Conservation (phyloP, 1,284 basidiomycete species). For the Chiua sp. region DNA sequence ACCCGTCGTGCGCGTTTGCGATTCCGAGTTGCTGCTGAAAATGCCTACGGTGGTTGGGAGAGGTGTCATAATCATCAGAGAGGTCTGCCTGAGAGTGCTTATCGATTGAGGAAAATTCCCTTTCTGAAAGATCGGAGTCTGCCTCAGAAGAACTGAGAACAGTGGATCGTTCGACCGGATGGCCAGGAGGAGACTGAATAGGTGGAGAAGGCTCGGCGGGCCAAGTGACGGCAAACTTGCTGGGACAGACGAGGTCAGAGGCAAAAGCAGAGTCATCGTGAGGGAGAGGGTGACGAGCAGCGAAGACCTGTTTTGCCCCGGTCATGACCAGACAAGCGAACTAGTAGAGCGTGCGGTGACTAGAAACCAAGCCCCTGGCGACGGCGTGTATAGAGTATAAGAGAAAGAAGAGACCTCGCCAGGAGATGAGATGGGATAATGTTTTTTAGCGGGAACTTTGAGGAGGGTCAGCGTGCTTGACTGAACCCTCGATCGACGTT, state of each 20-base stretch:
- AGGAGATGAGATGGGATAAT: slow-evolving; percentile 27
- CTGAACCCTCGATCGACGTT: slow-evolving; percentile 39
- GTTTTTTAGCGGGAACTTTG: slow-evolving; percentile 21
- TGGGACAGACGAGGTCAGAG: slow-evolving; percentile 47
- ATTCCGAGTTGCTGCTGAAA: slow-evolving; percentile 32
- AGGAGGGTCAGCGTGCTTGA: slow-evolving; percentile 15
- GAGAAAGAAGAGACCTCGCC: slow-evolving; percentile 30
- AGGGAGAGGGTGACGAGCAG: slow-evolving; percentile 31
- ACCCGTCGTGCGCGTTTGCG: slow-evolving; percentile 26
- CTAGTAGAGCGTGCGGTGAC: slow-evolving; percentile 4
- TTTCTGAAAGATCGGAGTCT: slow-evolving; percentile 54
- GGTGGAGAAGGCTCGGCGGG: slow-evolving; percentile 46
- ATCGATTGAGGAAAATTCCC: slow-evolving; percentile 41
- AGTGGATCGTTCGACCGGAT: slow-evolving; percentile 41
- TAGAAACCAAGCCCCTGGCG: slow-evolving; percentile 24
- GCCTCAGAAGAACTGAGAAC: slow-evolving; percentile 53
- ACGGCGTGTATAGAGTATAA: slow-evolving; percentile 17
- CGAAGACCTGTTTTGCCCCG: slow-evolving; percentile 37
- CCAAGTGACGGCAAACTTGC: slow-evolving; percentile 59
- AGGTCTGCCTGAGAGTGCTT: slow-evolving; percentile 36
- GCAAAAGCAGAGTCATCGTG: slow-evolving; percentile 40
- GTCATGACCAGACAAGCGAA: slow-evolving; percentile 28
- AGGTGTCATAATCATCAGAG: slow-evolving; percentile 39
- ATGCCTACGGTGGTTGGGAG: slow-evolving; percentile 28
- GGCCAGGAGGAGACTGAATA: slow-evolving; percentile 34